These are phyloP conservation scores for Metarhizium guizhouense DNA, from an alignment of 2,329 filamentous ascomycete species.

Conservation along the genomic window DNA sequence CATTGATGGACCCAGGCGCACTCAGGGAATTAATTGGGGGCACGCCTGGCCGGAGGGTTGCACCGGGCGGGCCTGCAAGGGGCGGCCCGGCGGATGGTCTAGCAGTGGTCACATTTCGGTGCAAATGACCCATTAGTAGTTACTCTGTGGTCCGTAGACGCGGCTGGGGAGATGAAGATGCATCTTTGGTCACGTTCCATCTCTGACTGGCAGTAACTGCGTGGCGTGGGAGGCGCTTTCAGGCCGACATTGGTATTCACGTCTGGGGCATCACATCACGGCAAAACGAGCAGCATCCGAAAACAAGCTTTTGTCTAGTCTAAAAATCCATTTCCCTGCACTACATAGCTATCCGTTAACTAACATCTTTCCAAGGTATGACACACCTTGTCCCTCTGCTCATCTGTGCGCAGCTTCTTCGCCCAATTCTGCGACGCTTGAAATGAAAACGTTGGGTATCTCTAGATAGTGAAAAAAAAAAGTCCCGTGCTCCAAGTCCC, in stretches of 20 bases:
- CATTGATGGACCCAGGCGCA: no score
- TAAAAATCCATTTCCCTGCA: neutral
- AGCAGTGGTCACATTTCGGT: neutral
- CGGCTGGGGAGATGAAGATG: no score
- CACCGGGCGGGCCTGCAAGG: constrained; percentile 1
- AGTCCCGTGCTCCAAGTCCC: constrained; percentile 16
- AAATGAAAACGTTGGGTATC: constrained; percentile 24
- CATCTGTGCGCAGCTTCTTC: constrained; percentile 6
- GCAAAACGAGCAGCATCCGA: no score
- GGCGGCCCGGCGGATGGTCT: neutral
- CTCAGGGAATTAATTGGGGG: no score
- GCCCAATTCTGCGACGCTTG: constrained; percentile 4
- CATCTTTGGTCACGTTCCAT: no score
- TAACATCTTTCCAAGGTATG: neutral
- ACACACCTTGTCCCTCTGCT: constrained; percentile 4
- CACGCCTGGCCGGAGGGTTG: no score
- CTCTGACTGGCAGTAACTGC: no score
- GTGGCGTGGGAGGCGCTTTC: no score
- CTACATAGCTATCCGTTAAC: neutral
- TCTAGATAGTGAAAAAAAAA: constrained; percentile 23
- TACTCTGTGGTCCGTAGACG: no score
- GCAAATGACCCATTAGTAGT: no score
- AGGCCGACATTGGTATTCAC: no score
- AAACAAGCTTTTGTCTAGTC: constrained; percentile 1
- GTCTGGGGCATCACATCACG: no score